Conservation (phyloP, 495 filamentous ascomycete species). For the Haplographium delicatum region DNA sequence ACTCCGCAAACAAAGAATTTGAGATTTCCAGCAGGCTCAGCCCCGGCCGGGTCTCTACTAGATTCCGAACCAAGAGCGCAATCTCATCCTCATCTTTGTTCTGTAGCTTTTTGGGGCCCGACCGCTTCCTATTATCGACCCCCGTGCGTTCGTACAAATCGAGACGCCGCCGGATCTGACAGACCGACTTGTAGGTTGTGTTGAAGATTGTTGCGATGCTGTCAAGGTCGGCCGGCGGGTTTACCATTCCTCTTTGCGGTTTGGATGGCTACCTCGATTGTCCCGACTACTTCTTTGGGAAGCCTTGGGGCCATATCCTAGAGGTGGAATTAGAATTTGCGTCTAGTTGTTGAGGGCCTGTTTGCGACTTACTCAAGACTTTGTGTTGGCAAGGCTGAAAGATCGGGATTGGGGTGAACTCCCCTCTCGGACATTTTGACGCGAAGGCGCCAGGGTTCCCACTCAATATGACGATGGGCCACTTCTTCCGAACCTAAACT, state of each 20-base stretch:
- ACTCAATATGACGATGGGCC: no score
- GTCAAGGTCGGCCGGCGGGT: neutral
- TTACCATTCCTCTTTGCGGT: neutral
- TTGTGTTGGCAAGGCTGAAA: no score
- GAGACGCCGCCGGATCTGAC: slow-evolving; percentile 8
- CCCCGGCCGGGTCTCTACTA: slow-evolving; percentile 1
- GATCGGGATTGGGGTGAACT: no score
- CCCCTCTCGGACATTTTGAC: no score
- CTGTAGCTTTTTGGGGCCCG: neutral
- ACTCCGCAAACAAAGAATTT: neutral
- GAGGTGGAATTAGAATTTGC: no score
- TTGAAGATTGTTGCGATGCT: slow-evolving; percentile 11
- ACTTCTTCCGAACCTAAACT: no score
- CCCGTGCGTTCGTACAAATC: neutral
- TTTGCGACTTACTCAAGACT: no score
- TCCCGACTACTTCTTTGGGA: slow-evolving; percentile 10
- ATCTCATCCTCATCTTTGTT: slow-evolving; percentile 1
- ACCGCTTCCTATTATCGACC: slow-evolving; percentile 3
- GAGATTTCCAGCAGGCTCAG: slow-evolving; percentile 5
- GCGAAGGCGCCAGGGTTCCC: no score
- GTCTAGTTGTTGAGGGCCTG: no score
- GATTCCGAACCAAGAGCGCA: neutral
- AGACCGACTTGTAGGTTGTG: slow-evolving; percentile 9
- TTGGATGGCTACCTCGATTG: slow-evolving; percentile 15
- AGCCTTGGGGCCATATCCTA: slow-evolving; percentile 13